These are phyloP conservation scores for Casuarina cunninghamiana DNA, from an alignment of 306 rosid species.

Conservation along the genomic window DNA sequence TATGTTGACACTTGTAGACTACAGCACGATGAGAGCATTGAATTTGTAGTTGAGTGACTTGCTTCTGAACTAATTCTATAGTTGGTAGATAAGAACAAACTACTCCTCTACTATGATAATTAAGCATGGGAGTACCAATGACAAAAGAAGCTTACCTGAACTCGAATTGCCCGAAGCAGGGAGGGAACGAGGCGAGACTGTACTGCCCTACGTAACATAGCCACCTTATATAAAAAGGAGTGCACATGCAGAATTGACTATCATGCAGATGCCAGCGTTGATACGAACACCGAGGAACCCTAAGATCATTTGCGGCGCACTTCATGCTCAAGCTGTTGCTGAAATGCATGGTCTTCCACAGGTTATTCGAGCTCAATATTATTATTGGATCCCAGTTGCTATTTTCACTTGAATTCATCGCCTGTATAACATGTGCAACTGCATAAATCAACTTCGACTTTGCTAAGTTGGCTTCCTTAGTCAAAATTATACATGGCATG, in stretches of 20 bases:
- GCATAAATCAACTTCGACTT: not conserved
- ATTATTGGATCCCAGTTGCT: not conserved
- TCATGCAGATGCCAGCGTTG: conserved; percentile 13
- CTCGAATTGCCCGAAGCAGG: not conserved
- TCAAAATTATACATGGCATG: not conserved
- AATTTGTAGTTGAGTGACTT: too few relatives aligned
- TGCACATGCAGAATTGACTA: not conserved
- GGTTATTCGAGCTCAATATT: not conserved
- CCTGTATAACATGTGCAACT: not conserved
- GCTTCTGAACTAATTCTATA: too few relatives aligned
- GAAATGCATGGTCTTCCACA: conserved; percentile 16
- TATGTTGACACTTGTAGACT: not conserved
- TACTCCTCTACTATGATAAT: too few relatives aligned
- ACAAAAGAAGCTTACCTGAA: conserved; percentile 1
- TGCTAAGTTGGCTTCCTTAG: not conserved
- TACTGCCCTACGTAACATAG: not conserved
- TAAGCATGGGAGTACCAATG: not conserved
- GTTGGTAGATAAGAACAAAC: too few relatives aligned
- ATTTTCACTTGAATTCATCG: not conserved
- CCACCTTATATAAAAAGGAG: not conserved
- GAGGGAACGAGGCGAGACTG: not conserved
- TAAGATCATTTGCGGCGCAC: conserved; percentile 35
- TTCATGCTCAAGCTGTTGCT: conserved; percentile 17
- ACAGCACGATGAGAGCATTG: too few relatives aligned
- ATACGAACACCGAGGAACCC: conserved; percentile 17